Base-by-base conservation (phyloP, 768 basidiomycete species). In the Epithele typhae region DNA sequence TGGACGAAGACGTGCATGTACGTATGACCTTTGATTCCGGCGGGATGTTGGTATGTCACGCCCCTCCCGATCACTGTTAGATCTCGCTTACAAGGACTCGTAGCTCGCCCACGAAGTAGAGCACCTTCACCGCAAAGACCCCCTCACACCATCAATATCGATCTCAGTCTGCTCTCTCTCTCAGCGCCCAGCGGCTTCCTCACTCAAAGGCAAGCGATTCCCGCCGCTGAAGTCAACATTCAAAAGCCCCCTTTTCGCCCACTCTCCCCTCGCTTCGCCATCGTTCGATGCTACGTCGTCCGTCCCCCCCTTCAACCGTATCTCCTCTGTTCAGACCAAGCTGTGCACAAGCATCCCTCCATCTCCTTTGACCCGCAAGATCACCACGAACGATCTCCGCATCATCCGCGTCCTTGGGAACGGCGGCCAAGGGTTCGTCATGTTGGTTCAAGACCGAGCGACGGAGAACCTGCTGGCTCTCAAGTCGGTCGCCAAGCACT, bases 401-500 rank as follows among this genome's bases (percentile, higher is more conserved):
- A 27, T 49, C 18, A 25, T 53, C 25, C 40, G 38, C n/a, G 17
- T 30, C 19, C 37, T 59, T 21, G 58, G 55, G 4, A 37, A n/a
- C 10, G 58, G 58, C 5, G 27, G 41, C 6, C 51, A 46, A 25
- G 58, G 55, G 11, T 17, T 25, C 9, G 58, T 59, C 9, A 50
- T 45, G 12, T 40, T 50, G 18, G 58, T 56, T 17, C 32, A 52
- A 30, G 37, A 54, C 40, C 38, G n/a, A 10, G 33, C 37, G 10
- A 50, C 48, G 5, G 41, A 45, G 7, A 24, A 22, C 12, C 24
- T 41, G 6, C 46, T 52, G 8, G 58, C 58, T 8, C 39, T 59
- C 27, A 59, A 59, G 50, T 40, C 37, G 25, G 34, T 55, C 17
- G 34, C 48, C 37, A 58, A 58, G 50, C 27, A 30, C 27, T 7